A percentile compares a stretch with the other conserved stretches of the same genome.
phyloP scores from a whole-genome alignment of 179 eudicot species.

The Spinacia oleracea region DNA sequence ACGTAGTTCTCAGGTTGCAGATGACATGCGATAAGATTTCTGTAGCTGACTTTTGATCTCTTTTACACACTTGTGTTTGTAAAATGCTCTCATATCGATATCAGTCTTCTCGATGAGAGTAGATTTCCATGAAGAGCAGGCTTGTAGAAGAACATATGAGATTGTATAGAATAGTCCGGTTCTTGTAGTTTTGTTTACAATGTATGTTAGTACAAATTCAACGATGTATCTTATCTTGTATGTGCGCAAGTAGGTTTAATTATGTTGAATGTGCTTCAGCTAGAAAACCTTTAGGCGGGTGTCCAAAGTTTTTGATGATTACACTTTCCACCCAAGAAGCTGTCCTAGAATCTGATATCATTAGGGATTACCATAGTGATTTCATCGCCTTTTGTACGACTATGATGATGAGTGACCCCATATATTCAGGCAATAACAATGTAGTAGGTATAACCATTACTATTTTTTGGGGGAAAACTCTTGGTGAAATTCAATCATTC shows the following conservation, averaged over 20 bases:
- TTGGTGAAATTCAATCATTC: not conserved
- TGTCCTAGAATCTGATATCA: not conserved
- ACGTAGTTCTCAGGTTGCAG: conserved; percentile 78
- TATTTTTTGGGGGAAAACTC: not conserved
- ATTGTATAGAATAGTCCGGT: not conserved
- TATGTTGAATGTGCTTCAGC: not conserved
- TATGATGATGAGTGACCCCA: too few relatives aligned
- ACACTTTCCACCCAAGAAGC: not conserved
- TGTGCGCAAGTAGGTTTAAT: not conserved
- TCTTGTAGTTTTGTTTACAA: not conserved
- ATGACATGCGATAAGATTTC: conserved; percentile 36
- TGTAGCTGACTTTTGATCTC: not conserved
- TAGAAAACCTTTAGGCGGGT: not conserved
- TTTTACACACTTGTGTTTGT: conserved; percentile 17
- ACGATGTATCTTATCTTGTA: not conserved
- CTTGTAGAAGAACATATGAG: not conserved
- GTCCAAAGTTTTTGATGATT: not conserved
- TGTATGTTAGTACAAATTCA: not conserved
- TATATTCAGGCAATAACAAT: too few relatives aligned
- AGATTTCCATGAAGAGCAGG: not conserved
- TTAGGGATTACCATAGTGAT: not conserved
- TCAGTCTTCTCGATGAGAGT: not conserved
- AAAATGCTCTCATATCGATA: not conserved
- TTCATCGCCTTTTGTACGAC: too few relatives aligned
- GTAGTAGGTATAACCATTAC: not conserved